Percentiles rank a stretch among this genome's conserved stretches.
Conservation (phyloP, 768 basidiomycete genomes). For the Crepidotus variabilis region DNA sequence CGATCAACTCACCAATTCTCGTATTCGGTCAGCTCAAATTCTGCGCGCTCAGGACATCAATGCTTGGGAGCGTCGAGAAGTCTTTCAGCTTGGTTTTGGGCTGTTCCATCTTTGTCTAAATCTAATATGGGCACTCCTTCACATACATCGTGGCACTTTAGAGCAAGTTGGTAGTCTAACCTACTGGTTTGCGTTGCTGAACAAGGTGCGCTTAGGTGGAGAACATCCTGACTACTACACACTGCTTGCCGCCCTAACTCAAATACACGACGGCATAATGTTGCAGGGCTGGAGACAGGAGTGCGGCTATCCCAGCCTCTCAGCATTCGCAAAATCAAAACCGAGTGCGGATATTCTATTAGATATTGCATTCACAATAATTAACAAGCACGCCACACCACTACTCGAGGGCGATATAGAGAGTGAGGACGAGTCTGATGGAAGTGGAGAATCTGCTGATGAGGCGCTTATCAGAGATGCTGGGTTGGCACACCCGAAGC, state of each 20-base stretch:
- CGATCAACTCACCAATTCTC: constrained; percentile 26
- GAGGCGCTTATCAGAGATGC: background rate
- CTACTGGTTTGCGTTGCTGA: constrained; percentile 25
- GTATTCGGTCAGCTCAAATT: constrained; percentile 16
- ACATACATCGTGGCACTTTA: constrained; percentile 24
- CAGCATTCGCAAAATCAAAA: constrained; percentile 19
- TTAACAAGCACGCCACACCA: no score
- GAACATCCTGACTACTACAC: constrained; percentile 33
- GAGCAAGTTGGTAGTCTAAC: constrained; percentile 21
- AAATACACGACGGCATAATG: constrained; percentile 29
- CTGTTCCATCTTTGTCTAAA: constrained; percentile 32
- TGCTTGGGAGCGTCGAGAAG: constrained; percentile 17
- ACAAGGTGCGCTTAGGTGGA: constrained; percentile 24
- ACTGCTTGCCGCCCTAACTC: constrained; percentile 19
- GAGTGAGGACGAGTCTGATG: no score
- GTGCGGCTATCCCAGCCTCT: constrained; percentile 3
- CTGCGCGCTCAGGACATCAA: constrained; percentile 13
- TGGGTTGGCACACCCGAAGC: background rate
- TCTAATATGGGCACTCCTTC: constrained; percentile 26
- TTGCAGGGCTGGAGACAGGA: constrained; percentile 25
- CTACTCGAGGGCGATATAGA: background rate
- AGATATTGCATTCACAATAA: no score
- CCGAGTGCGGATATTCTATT: constrained; percentile 18
- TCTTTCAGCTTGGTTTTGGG: constrained; percentile 23
- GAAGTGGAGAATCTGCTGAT: background rate